Base-by-base conservation (phyloP, 345 rosid species). In the Gossypium longicalyx region DNA sequence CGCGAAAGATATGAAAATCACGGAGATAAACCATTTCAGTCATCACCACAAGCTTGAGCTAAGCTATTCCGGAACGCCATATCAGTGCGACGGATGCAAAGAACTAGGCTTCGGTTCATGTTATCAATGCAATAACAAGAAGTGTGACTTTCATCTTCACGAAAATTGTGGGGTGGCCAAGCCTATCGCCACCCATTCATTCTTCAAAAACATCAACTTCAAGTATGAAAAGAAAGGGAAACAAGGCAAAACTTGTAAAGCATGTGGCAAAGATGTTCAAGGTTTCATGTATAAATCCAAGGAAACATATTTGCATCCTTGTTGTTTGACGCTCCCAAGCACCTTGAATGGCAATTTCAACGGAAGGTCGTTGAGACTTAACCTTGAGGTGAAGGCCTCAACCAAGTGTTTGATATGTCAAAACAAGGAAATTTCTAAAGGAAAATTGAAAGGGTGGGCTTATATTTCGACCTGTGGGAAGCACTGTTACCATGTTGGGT, bases 401-500 rank as follows among this genome's bases (percentile, higher is more conserved):
- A 17, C 69, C 27, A 19, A 64, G 51, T 64, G 69, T 11, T 41
- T 64, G 51, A n/a, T 64, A 64, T 64, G 69, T 12, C 51, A 20
- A 43, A 45, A 64, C 16, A 64, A 41, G 27, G 51, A 64, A 19
- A 64, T 64, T 25, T 19, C 15, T 9, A 41, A 38, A 64, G 69
- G 69, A 3, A 64, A 64, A 19, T 10, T 64, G 22, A 64, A 64
- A 41, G 69, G 69, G 2, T 64, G 69, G 69, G 69, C 25, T 19
- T 64, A 64, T 64, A 49, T 64, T 64, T 64, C 69, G 2, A n/a
- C 3, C 43, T 10, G 51, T 19, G 69, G 69, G 3, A 64, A 64
- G 51, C 69, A 64, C 12, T 64, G 49, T 64, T 64, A 64, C 69
- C 69, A 64, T 64, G 69, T 64, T 41, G 69, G 69, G 12, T 64